Evolutionary conservation across 2,329 filamentous ascomycete species (phyloP).

Genomic region (Coniochaeta ligniaria): DNA sequence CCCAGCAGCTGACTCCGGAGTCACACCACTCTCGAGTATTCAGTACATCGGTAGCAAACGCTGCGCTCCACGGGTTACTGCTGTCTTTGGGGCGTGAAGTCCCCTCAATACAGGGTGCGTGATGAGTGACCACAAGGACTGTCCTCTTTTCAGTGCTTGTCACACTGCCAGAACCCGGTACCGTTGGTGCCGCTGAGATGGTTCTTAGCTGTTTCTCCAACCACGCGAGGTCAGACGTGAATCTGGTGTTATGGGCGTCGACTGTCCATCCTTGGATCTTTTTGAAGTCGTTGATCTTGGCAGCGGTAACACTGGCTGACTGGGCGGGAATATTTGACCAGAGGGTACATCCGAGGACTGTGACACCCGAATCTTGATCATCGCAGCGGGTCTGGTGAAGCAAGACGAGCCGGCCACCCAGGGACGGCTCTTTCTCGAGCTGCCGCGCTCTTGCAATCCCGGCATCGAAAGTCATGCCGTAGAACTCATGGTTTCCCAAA

Average conservation of each 20-base stretch:
- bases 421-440: slow-evolving; percentile 28
- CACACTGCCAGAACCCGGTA: neutral
- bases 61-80: slow-evolving; percentile 36
- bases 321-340: slow-evolving; percentile 42
- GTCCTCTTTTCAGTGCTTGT: slow-evolving; percentile 6
- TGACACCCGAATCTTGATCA: slow-evolving; percentile 30
- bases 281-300: slow-evolving; percentile 45
- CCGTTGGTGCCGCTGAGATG: slow-evolving; percentile 14
- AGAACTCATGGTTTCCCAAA: slow-evolving; percentile 49
- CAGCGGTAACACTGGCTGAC: slow-evolving; percentile 27
- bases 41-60: slow-evolving; percentile 46
- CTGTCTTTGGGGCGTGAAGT: slow-evolving; percentile 42
- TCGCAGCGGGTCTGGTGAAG: slow-evolving; percentile 35
- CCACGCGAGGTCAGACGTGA: slow-evolving; percentile 43
- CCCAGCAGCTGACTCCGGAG: slow-evolving; percentile 27
- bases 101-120: slow-evolving; percentile 43
- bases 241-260: slow-evolving; percentile 37
- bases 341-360: slow-evolving; percentile 49
- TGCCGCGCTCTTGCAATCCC: slow-evolving; percentile 27
- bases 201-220: slow-evolving; percentile 26
- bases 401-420: slow-evolving; percentile 31
- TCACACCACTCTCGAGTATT: slow-evolving; percentile 6
- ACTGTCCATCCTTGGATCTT: slow-evolving; percentile 45
- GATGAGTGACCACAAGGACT: slow-evolving; percentile 48
- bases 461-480: slow-evolving; percentile 29